These are phyloP conservation scores for Carex scoparia DNA, from an alignment of 176 grass and related monocot species.

Conservation along the genomic window DNA sequence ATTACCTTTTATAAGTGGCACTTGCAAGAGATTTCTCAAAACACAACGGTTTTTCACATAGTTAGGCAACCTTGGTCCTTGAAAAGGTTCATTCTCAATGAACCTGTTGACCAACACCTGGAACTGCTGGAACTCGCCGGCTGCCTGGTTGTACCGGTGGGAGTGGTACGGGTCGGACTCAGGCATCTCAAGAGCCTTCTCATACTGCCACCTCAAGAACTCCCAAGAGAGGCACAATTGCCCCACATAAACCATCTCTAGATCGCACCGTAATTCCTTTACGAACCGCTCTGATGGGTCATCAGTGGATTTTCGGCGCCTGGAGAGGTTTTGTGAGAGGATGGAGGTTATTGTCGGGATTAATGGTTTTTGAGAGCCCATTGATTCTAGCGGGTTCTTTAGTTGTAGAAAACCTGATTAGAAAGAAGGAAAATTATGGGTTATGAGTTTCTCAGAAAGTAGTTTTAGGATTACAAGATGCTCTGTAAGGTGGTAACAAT, in stretches of 20 bases:
- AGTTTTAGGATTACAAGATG: neutral
- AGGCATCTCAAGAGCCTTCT: constrained; percentile 63
- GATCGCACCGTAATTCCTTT: constrained; percentile 65
- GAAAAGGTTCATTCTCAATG: constrained; percentile 77
- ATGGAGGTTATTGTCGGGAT: constrained; percentile 59
- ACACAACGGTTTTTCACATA: constrained; percentile 75
- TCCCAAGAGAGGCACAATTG: constrained; percentile 97
- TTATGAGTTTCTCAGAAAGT: neutral
- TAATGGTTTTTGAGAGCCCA: constrained; percentile 47
- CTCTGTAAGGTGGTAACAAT: neutral
- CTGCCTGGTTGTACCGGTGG: constrained; percentile 75
- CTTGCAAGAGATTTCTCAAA: constrained; percentile 72
- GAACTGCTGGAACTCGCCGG: constrained; percentile 94
- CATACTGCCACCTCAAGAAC: constrained; percentile 93
- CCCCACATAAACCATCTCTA: constrained; percentile 89
- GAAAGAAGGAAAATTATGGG: neutral
- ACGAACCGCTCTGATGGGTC: constrained; percentile 64
- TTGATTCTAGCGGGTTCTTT: constrained; percentile 50
- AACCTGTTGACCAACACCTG: constrained; percentile 86
- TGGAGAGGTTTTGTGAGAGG: constrained; percentile 58
- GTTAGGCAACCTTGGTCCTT: constrained; percentile 76
- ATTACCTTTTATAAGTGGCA: constrained; percentile 85
- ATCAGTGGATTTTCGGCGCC: constrained; percentile 36
- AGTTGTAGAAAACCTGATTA: constrained; percentile 77
- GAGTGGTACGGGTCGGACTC: constrained; percentile 66